phyloP scores from a whole-genome alignment of 2,329 filamentous ascomycete species.

The Zymoseptoria passerinii region DNA sequence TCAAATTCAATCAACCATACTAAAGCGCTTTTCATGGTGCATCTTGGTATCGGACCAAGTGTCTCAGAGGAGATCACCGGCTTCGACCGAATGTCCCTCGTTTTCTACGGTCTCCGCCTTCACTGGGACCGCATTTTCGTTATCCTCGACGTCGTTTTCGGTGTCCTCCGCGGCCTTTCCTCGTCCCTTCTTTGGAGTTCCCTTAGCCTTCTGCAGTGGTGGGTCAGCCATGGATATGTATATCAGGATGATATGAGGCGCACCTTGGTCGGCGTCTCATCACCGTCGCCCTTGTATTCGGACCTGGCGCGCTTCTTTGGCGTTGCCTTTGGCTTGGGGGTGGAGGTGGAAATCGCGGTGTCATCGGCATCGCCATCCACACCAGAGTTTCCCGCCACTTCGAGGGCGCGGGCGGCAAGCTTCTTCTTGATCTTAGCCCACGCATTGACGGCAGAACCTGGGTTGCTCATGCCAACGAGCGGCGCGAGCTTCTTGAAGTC shows the following conservation, averaged over 20 bases:
- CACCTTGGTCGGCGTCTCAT: not conserved
- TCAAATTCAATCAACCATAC: too few relatives aligned
- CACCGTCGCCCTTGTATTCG: conserved; percentile 8
- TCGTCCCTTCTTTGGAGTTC: conserved; percentile 14
- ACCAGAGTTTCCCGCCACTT: not conserved
- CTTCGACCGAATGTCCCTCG: conserved; percentile 4
- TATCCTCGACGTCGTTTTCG: conserved; percentile 4
- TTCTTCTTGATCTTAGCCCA: conserved; percentile 30
- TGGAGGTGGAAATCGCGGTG: conserved; percentile 5
- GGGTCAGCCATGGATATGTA: too few relatives aligned
- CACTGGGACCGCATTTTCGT: not conserved
- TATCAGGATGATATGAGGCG: too few relatives aligned
- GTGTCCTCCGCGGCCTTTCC: conserved; percentile 8
- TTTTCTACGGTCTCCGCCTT: conserved; percentile 8
- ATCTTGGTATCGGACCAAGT: too few relatives aligned
- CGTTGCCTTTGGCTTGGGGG: conserved; percentile 12
- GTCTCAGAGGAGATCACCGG: not conserved
- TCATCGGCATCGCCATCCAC: conserved; percentile 1
- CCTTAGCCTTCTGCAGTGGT: conserved; percentile 4
- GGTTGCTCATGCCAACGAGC: conserved; percentile 17
- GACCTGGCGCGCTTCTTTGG: conserved; percentile 16
- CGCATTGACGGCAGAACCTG: conserved; percentile 25
- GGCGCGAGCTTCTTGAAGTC: conserved; percentile 21
- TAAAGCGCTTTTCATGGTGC: not conserved
- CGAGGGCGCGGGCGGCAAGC: conserved; percentile 13